A percentile compares a stretch with the other conserved stretches of the same genome.
Conservation (phyloP, 306 rosid genomes). For the Cucumis hystrix region DNA sequence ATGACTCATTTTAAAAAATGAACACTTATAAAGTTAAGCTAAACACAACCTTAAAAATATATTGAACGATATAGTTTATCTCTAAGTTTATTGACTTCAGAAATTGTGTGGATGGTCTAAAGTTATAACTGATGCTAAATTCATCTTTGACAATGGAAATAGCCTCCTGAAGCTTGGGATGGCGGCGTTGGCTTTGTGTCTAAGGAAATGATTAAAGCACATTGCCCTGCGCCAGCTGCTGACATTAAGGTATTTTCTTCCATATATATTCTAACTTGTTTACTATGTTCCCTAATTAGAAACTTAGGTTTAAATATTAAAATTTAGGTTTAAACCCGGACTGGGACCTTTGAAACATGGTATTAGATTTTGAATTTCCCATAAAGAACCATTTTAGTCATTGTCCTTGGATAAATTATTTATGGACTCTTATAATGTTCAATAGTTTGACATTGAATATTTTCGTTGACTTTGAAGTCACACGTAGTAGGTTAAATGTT, state of each 20-base stretch:
- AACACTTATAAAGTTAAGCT: no score
- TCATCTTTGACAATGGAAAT: background rate
- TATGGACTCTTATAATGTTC: background rate
- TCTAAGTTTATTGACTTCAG: background rate
- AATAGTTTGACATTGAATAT: background rate
- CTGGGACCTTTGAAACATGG: background rate
- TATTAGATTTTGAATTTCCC: background rate
- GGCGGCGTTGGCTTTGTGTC: conserved; percentile 87
- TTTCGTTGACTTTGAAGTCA: background rate
- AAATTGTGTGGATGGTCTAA: background rate
- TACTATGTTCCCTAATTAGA: background rate
- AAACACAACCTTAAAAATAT: background rate
- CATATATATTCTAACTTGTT: background rate
- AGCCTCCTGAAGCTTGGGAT: conserved; percentile 91
- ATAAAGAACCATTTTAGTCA: background rate
- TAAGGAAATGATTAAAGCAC: conserved; percentile 79
- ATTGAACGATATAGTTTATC: background rate
- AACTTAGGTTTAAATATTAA: background rate
- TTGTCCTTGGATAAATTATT: background rate
- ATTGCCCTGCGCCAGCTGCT: conserved; percentile 66
- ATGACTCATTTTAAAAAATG: no score
- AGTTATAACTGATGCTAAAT: background rate
- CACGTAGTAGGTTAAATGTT: background rate
- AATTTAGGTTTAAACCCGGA: no score
- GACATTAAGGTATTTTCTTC: conserved; percentile 52